Evolutionary conservation across 2,329 filamentous ascomycete genomes (phyloP).

Genomic region (Macrophomina pseudophaseolina): DNA sequence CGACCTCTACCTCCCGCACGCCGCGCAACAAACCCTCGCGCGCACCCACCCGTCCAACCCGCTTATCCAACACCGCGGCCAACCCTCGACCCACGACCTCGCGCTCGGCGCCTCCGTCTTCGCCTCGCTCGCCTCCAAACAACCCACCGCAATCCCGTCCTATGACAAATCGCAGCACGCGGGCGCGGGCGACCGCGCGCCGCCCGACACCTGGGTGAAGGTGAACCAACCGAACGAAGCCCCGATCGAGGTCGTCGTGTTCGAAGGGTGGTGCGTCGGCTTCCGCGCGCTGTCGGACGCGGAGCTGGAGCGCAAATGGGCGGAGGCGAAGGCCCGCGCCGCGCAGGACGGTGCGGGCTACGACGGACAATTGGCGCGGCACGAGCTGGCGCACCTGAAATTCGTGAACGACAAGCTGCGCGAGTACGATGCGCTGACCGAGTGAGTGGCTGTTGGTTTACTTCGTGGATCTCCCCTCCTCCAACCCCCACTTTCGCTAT

Average conservation of each 20-base stretch:
- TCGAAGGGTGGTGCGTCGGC: conserved; percentile 92
- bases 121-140: conserved; percentile 57
- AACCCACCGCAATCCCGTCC: conserved; percentile 67
- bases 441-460: conserved; percentile 41
- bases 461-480: background rate
- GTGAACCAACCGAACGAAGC: conserved; percentile 62
- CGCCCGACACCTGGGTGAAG: conserved; percentile 64
- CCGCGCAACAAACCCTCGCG: conserved; percentile 69
- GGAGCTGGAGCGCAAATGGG: conserved; percentile 60
- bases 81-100: conserved; percentile 84
- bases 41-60: conserved; percentile 70
- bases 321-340: conserved; percentile 55
- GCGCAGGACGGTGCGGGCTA: conserved; percentile 49
- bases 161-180: conserved; percentile 84
- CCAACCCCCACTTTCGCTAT: background rate
- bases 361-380: conserved; percentile 55
- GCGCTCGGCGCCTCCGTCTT: conserved; percentile 68
- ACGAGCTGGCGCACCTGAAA: conserved; percentile 58
- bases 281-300: conserved; percentile 70
- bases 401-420: conserved; percentile 64
- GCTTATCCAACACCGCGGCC: conserved; percentile 79
- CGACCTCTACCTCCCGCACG: conserved; percentile 83
- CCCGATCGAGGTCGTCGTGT: conserved; percentile 70
- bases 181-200: conserved; percentile 77
- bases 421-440: conserved; percentile 63